Evolutionary conservation across 352 stramenopile species (phyloP).

Genomic region (Phytophthora pluvialis): DNA sequence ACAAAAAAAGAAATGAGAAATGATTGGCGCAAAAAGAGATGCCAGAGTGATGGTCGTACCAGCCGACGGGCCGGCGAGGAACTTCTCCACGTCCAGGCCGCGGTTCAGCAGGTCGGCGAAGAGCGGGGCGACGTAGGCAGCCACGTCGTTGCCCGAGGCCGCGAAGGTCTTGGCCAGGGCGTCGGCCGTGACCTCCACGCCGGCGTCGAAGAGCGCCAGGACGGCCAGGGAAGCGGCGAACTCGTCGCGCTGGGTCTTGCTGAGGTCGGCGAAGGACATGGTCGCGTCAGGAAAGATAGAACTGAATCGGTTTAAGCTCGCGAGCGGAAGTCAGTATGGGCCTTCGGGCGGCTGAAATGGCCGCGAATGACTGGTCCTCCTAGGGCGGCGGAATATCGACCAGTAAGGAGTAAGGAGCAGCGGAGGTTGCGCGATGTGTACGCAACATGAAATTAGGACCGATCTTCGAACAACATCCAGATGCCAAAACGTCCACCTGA

Average conservation of each 20-base stretch:
- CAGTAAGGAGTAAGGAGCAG: conserved; percentile 4
- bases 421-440: conserved; percentile 5
- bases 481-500: not conserved
- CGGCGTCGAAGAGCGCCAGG: conserved; percentile 78
- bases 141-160: conserved; percentile 82
- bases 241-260: conserved; percentile 85
- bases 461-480: conserved; percentile 4
- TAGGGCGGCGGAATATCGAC: conserved; percentile 21
- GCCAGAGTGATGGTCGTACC: conserved; percentile 45
- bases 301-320: conserved; percentile 91
- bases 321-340: conserved; percentile 77
- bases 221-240: conserved; percentile 85
- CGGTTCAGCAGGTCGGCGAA: conserved; percentile 85
- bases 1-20: not conserved
- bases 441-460: conserved; percentile 10
- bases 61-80: conserved; percentile 87
- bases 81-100: conserved; percentile 88
- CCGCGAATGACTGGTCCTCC: conserved; percentile 73
- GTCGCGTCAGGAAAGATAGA: conserved; percentile 66
- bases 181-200: conserved; percentile 81
- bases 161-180: conserved; percentile 76
- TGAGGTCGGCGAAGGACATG: conserved; percentile 89
- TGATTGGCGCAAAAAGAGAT: not conserved
- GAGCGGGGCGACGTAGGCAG: conserved; percentile 80
- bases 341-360: conserved; percentile 27